phyloP scores from a whole-genome alignment of 768 basidiomycete genomes.

The Termitomyces sp. region DNA sequence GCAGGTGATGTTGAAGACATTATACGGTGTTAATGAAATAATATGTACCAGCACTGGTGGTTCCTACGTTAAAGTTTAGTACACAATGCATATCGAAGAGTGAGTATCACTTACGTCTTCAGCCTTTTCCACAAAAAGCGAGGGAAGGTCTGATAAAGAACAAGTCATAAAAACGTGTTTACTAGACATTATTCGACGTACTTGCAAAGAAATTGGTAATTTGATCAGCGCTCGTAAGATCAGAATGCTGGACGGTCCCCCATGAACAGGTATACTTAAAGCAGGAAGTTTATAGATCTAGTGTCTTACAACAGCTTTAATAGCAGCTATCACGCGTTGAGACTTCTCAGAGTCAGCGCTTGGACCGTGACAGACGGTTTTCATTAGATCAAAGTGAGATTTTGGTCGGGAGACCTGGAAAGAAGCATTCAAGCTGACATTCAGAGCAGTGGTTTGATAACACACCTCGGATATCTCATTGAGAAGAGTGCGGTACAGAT shows the following conservation, averaged over 20 bases:
- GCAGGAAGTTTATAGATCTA: not conserved
- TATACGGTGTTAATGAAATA: not conserved
- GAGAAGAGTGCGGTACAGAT: constrained; percentile 63
- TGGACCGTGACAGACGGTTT: constrained; percentile 41
- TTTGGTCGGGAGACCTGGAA: constrained; percentile 61
- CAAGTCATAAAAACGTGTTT: not conserved
- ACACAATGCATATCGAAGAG: not conserved
- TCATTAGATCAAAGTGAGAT: constrained; percentile 46
- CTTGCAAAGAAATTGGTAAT: constrained; percentile 62
- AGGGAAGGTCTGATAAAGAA: constrained; percentile 40
- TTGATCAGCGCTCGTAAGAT: constrained; percentile 52
- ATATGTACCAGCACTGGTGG: constrained; percentile 28
- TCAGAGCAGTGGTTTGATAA: not conserved
- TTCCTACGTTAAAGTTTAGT: constrained; percentile 18
- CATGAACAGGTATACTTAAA: not conserved
- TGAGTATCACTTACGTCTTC: constrained; percentile 39
- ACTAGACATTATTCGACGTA: constrained; percentile 19
- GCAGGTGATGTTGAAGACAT: not conserved
- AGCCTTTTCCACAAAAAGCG: constrained; percentile 55
- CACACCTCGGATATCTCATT: constrained; percentile 67
- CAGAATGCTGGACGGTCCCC: constrained; percentile 33
- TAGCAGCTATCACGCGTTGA: constrained; percentile 40
- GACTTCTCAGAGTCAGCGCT: constrained; percentile 37
- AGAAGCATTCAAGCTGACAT: not conserved
- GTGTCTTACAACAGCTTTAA: constrained; percentile 31